Conservation (phyloP, 306 rosid species). For the Corylus heterophylla region DNA sequence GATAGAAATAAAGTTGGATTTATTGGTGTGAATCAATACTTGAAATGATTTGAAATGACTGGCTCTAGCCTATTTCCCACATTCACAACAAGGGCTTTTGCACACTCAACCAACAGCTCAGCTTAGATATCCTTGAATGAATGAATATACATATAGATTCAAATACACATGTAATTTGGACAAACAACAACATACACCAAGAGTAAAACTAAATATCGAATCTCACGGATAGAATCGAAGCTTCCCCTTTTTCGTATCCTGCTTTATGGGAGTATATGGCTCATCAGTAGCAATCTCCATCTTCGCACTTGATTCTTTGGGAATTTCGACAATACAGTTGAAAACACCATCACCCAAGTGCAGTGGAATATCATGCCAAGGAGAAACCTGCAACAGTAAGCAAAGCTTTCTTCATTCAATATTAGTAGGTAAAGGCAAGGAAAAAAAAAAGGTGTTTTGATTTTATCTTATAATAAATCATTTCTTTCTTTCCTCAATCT, state of each 20-base stretch:
- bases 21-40: not conserved
- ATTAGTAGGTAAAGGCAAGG: not conserved
- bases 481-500: not conserved
- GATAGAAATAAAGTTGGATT: not conserved
- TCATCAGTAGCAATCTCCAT: conserved; percentile 99
- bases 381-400: conserved; percentile 65
- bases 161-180: not conserved
- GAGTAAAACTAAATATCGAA: conserved; percentile 18
- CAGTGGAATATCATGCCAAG: conserved; percentile 98
- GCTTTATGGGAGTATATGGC: conserved; percentile 85
- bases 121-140: not conserved
- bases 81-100: not conserved
- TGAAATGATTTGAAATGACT: not conserved
- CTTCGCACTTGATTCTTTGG: conserved; percentile 95
- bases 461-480: not conserved
- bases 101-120: conserved; percentile 1
- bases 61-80: not conserved
- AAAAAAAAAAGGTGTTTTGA: not conserved
- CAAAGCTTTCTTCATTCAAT: not conserved
- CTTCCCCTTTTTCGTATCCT: conserved; percentile 91
- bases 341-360: conserved; percentile 66
- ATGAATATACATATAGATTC: not conserved
- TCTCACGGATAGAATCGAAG: conserved; percentile 97
- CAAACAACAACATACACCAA: conserved; percentile 13
- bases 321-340: conserved; percentile 82